Conservation (phyloP, 805 yeast species). For the Ogataea pini region DNA sequence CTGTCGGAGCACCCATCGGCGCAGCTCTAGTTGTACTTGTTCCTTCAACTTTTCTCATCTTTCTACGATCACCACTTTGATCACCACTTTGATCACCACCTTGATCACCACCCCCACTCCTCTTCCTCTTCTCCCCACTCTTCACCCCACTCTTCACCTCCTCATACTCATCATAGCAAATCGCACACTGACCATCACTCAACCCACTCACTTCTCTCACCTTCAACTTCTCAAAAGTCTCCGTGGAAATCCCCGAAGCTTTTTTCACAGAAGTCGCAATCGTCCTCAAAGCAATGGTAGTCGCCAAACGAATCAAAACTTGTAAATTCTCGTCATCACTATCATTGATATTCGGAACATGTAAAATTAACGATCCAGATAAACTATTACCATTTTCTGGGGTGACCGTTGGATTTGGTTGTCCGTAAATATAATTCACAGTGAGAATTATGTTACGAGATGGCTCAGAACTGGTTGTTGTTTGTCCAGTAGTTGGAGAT, state of each 20-base stretch:
- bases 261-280: slow-evolving; percentile 51
- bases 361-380: slow-evolving; percentile 60
- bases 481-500: background rate
- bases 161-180: slow-evolving; percentile 59
- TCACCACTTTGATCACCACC: background rate
- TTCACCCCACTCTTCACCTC: slow-evolving; percentile 7
- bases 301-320: slow-evolving; percentile 63
- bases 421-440: slow-evolving; percentile 40
- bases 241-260: slow-evolving; percentile 53
- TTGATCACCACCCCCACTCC: slow-evolving; percentile 7
- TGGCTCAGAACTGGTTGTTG: slow-evolving; percentile 22
- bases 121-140: slow-evolving; percentile 7
- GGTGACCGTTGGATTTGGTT: slow-evolving; percentile 16
- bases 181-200: slow-evolving; percentile 48
- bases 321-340: slow-evolving; percentile 61
- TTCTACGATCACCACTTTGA: slow-evolving; percentile 1
- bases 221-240: slow-evolving; percentile 53
- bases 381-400: slow-evolving; percentile 33
- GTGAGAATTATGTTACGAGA: slow-evolving; percentile 42
- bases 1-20: slow-evolving; percentile 4
- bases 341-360: slow-evolving; percentile 65
- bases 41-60: slow-evolving; percentile 9
- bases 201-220: slow-evolving; percentile 35
- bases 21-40: slow-evolving; percentile 21
- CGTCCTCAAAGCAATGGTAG: slow-evolving; percentile 67